Evolutionary conservation across 306 rosid genomes (phyloP).

Genomic region (Mimosa bimucronata): DNA sequence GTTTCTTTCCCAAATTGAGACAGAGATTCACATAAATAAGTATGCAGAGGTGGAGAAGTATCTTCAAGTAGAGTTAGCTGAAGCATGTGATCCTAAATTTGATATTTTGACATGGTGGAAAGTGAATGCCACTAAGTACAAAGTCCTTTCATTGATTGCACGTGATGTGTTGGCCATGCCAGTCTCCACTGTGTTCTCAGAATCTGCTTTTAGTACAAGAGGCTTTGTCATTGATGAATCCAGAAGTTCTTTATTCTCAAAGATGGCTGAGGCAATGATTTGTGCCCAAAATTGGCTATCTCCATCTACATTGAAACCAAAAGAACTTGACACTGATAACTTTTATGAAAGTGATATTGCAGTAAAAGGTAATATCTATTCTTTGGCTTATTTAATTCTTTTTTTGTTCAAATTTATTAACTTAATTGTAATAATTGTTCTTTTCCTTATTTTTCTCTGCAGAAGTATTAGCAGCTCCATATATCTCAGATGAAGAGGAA

Average conservation of each 20-base stretch:
- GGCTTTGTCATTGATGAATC: background rate
- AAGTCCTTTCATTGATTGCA: background rate
- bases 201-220: background rate
- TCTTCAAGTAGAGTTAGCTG: background rate
- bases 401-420: background rate
- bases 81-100: background rate
- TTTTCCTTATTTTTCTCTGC: background rate
- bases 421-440: background rate
- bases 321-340: background rate
- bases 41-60: background rate
- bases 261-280: background rate
- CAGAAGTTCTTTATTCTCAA: background rate
- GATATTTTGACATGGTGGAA: background rate
- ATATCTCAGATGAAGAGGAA: background rate
- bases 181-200: background rate
- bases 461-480: background rate
- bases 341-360: background rate
- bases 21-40: background rate
- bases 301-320: background rate
- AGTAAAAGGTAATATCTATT: background rate
- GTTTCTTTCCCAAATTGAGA: background rate
- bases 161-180: background rate
- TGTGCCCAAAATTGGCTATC: background rate
- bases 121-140: background rate
- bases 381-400: background rate